Base-by-base conservation (phyloP, 75 land plant species). In the Selaginella tamariscina region DNA sequence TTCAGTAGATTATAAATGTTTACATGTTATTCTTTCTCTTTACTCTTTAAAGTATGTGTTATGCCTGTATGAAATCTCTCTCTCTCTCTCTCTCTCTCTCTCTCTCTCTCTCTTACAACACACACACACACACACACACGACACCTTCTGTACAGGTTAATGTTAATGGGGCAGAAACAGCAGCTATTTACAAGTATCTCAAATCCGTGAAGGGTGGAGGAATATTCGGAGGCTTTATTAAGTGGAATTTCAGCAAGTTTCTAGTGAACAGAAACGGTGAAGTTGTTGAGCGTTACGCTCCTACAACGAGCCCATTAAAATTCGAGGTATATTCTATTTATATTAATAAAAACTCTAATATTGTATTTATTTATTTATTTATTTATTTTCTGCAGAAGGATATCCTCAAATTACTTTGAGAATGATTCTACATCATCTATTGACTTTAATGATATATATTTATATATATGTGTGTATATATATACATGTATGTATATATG, bases 161-260 rank as follows among this genome's bases (percentile, higher is more conserved):
- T 73, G 96, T 91, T 54, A 91, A 91, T 74, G 96, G 96, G 0
- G 24, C 78, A 13, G 76, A 77, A 68, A 75, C 84, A 68, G 86
- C 86, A 54, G 93, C 96, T 22, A 0, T 91, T 11, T 91, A 85
- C 75, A 83, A 86, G 72, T 88, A 71, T 69, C 54, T 91, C 74
- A 91, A 91, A 56, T 65, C 84, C 18, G 79, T 75, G 79, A 55
- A 71, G 24, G 86, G 84, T 31, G 81, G 86, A 32, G 86, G 94
- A 11, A 60, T 82, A 2, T 80, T 88, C 57, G 94, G 94, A 1
- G 83, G 83, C 28, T 63, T 54, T 57, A 88, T 91, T 29, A 88
- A 88, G 75, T 88, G 94, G 96, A 91, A 91, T 54, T 91, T 91
- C 66, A 55, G 82, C 57, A 91, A 91, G 77, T 91, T 91, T 65